Base-by-base conservation (phyloP, 306 rosid genomes). In the Inga laurina region DNA sequence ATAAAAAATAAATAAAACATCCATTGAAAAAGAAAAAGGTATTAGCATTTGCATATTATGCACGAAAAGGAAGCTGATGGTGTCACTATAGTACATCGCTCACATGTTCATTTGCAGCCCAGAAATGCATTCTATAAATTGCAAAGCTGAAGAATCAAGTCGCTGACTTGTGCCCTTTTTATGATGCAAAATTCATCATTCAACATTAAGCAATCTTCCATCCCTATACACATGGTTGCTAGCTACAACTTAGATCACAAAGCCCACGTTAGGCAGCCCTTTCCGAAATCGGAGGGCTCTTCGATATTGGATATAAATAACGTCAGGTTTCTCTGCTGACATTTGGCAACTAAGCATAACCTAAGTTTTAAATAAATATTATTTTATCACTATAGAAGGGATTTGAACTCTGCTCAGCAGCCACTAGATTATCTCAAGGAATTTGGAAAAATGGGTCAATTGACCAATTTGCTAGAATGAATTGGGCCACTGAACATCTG, bases 331-430 rank as follows among this genome's bases (percentile, higher is more conserved):
- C 46, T 85, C 67, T 73, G 48, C 66, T 27, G 68, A 76, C 61
- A 34, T 49, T 61, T 41, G 3, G 51, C 80, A 79, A 46, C 64
- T 78, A 84, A 84, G 76, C 77, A 74, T 15, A 49, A 74, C 80
- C 81, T 46, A 87, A 57, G 48, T 46, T 77, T n/a, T 48, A 54
- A 74, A 48, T 61, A 81, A 78, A 57, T 51, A 81, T 73, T 77
- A 57, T 57, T 57, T 57, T 0, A 77, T 68, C 79, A 19, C 82
- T 78, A 83, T 44, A 78, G 78, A 64, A 64, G 78, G 46, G 49
- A 75, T 73, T 54, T 13, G 56, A 76, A 69, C 67, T 56, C n/a
- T 34, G 64, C 22, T 77, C 87, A 12, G 66, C 48, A 16, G 82
- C 61, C 69, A 73, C 86, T 37, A 51, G 67, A 57, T 78, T 5